Evolutionary conservation across 371 early-diverging fungal genomes (phyloP).

Genomic region (Sporodiniella umbellata): DNA sequence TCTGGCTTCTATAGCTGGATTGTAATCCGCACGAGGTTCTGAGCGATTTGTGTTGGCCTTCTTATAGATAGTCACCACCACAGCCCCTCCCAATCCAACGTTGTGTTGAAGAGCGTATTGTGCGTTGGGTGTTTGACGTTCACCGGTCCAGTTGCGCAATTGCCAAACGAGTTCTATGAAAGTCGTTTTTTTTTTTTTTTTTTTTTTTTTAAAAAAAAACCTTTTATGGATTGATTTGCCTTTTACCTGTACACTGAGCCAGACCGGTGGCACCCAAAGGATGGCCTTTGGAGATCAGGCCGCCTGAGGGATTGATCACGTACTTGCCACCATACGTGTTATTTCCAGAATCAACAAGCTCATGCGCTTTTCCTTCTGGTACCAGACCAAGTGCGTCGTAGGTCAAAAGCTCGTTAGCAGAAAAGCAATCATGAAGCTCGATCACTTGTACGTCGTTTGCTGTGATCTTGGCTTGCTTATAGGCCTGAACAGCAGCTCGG

Average conservation of each 20-base stretch:
- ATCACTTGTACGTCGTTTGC: slow-evolving; percentile 66
- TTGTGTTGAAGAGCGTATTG: slow-evolving; percentile 77
- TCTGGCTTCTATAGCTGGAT: slow-evolving; percentile 65
- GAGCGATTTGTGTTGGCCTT: slow-evolving; percentile 43
- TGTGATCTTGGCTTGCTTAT: slow-evolving; percentile 56
- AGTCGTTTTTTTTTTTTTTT: not conserved
- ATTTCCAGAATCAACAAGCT: slow-evolving; percentile 52
- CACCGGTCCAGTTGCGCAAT: slow-evolving; percentile 67
- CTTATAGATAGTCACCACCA: slow-evolving; percentile 67
- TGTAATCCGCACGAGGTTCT: slow-evolving; percentile 63
- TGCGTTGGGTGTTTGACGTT: slow-evolving; percentile 69
- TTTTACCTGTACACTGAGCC: slow-evolving; percentile 69
- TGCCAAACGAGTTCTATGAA: slow-evolving; percentile 59
- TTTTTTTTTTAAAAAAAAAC: not conserved
- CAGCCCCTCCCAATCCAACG: slow-evolving; percentile 79
- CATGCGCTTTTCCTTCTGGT: slow-evolving; percentile 61
- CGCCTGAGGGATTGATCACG: slow-evolving; percentile 79
- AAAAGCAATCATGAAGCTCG: slow-evolving; percentile 83
- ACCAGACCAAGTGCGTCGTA: slow-evolving; percentile 77
- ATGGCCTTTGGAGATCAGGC: slow-evolving; percentile 80
- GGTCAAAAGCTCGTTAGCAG: slow-evolving; percentile 76
- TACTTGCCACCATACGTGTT: slow-evolving; percentile 62
- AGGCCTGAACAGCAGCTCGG: slow-evolving; percentile 57
- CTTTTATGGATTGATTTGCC: not conserved
- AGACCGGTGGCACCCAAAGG: slow-evolving; percentile 81